Evolutionary conservation across 2,329 filamentous ascomycete species (phyloP).

Genomic region (Calonectria multiphialidica): DNA sequence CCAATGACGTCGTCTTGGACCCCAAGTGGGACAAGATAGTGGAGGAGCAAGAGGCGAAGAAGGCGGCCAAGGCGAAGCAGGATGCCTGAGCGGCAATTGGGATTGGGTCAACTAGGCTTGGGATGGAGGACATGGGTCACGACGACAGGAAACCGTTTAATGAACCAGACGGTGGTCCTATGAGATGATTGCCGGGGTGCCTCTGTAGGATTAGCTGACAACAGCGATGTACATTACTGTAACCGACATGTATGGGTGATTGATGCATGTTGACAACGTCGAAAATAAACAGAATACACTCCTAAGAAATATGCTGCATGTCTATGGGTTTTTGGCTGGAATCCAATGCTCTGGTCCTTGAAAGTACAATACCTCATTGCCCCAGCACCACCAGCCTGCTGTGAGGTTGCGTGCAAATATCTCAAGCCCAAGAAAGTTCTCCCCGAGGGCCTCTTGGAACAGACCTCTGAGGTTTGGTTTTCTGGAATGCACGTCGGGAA

Average conservation of each 20-base stretch:
- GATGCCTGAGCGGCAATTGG: conserved; percentile 28
- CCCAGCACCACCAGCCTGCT: conserved; percentile 83
- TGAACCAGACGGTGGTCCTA: conserved; percentile 35
- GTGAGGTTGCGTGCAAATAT: conserved; percentile 82
- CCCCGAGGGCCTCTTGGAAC: conserved; percentile 66
- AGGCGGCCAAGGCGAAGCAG: conserved; percentile 37
- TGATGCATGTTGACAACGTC: conserved; percentile 36
- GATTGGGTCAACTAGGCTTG: conserved; percentile 11
- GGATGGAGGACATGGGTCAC: conserved; percentile 19
- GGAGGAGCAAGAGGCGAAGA: conserved; percentile 37
- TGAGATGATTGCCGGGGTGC: conserved; percentile 20
- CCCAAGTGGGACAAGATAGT: conserved; percentile 58
- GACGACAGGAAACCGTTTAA: conserved; percentile 34
- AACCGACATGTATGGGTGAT: conserved; percentile 38
- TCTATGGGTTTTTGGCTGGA: conserved; percentile 27
- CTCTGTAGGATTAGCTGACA: conserved; percentile 45
- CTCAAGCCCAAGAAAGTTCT: conserved; percentile 72
- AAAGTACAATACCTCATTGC: conserved; percentile 78
- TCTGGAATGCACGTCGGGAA: conserved; percentile 82
- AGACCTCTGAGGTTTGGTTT: conserved; percentile 79
- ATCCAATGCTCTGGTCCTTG: conserved; percentile 70
- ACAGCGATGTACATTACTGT: conserved; percentile 49
- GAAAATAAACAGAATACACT: conserved; percentile 41
- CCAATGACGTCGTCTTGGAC: conserved; percentile 58
- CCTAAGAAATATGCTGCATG: conserved; percentile 32